Evolutionary conservation across 129 eudicot genomes (phyloP).

Genomic region (Rutidosis leptorrhynchoides): DNA sequence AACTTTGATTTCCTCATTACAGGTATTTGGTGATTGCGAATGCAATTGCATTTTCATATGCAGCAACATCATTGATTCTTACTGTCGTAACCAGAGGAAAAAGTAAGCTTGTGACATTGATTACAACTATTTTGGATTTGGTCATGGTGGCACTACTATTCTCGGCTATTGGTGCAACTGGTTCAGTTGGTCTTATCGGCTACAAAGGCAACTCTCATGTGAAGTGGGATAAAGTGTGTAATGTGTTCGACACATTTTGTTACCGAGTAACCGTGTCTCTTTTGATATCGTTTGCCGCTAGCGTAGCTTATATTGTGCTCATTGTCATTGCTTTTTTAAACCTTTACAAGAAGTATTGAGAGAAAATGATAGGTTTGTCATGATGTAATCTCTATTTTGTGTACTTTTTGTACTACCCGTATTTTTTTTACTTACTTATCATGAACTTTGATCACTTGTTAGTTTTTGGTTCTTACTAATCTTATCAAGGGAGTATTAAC

Average conservation of each 20-base stretch:
- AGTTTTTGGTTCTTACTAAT: neutral
- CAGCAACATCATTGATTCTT: slow-evolving; percentile 43
- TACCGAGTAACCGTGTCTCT: slow-evolving; percentile 37
- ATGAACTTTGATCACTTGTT: neutral
- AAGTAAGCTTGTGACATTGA: slow-evolving; percentile 21
- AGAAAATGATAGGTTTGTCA: neutral
- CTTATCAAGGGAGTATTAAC: neutral
- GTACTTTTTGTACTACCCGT: slow-evolving; percentile 1
- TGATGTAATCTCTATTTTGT: neutral
- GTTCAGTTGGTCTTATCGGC: slow-evolving; percentile 55
- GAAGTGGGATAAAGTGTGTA: slow-evolving; percentile 70
- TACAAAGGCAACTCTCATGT: slow-evolving; percentile 63
- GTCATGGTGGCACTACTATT: slow-evolving; percentile 54
- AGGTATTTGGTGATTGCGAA: slow-evolving; percentile 79
- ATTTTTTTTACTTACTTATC: neutral
- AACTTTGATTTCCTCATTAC: neutral
- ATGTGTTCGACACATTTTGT: slow-evolving; percentile 49
- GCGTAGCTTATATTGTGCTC: slow-evolving; percentile 41
- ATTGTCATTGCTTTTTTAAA: slow-evolving; percentile 36
- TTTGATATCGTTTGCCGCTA: slow-evolving; percentile 35
- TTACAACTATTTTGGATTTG: slow-evolving; percentile 42
- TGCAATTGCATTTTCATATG: slow-evolving; percentile 47
- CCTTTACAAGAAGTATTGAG: slow-evolving; percentile 43
- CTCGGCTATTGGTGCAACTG: slow-evolving; percentile 57
- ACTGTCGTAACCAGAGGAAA: slow-evolving; percentile 33